These are phyloP conservation scores for Penicillium crustosum DNA, from an alignment of 2,329 filamentous ascomycete species.

Conservation along the genomic window DNA sequence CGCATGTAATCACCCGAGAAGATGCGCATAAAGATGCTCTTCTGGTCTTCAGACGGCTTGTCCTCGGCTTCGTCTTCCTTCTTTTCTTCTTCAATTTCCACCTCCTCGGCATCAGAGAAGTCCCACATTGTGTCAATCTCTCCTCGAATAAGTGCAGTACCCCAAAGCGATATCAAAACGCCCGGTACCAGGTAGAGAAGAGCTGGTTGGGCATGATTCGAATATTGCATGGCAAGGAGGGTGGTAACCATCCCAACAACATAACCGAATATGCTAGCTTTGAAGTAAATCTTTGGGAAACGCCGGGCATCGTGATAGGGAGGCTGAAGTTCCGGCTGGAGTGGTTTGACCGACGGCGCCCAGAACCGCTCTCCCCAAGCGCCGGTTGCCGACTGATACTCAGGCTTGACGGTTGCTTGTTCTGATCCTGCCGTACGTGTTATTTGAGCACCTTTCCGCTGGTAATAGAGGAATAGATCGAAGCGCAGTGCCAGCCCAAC, in stretches of 20 bases:
- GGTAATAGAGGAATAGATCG: slow-evolving; percentile 82
- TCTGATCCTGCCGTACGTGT: slow-evolving; percentile 23
- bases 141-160: slow-evolving; percentile 68
- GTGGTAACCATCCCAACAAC: slow-evolving; percentile 74
- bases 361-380: slow-evolving; percentile 84
- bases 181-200: slow-evolving; percentile 89
- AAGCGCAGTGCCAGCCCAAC: slow-evolving; percentile 87
- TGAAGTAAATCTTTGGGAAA: slow-evolving; percentile 86
- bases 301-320: slow-evolving; percentile 41
- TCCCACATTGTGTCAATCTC: slow-evolving; percentile 75
- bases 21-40: slow-evolving; percentile 31
- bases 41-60: slow-evolving; percentile 7
- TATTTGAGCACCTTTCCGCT: slow-evolving; percentile 58
- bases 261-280: slow-evolving; percentile 74
- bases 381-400: slow-evolving; percentile 60
- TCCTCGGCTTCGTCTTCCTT: slow-evolving; percentile 48
- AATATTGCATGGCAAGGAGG: slow-evolving; percentile 72
- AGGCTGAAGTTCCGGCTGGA: slow-evolving; percentile 33
- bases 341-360: slow-evolving; percentile 49
- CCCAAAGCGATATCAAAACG: slow-evolving; percentile 72
- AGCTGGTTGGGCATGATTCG: slow-evolving; percentile 81
- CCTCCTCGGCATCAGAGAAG: slow-evolving; percentile 68
- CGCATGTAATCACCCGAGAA: slow-evolving; percentile 25
- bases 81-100: slow-evolving; percentile 38
- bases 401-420: slow-evolving; percentile 31